Percentiles rank a stretch among this genome's conserved stretches.
Evolutionary conservation across 306 rosid genomes (phyloP).

Genomic region (Vigna hirtella): DNA sequence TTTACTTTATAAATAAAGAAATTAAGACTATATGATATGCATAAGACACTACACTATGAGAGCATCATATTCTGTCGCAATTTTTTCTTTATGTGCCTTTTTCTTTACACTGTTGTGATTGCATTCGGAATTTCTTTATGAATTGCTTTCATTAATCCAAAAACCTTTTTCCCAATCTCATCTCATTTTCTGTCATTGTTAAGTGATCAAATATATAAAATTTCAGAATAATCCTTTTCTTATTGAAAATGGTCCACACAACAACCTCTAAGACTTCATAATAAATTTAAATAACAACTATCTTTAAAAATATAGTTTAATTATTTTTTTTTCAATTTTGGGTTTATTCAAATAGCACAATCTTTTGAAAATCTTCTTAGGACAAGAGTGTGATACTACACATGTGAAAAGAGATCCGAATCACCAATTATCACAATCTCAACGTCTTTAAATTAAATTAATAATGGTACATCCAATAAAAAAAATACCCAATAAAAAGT

Average conservation of each 20-base stretch:
- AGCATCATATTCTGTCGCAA: constrained; percentile 5
- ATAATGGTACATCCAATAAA: too few species aligned
- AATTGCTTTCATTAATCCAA: not conserved
- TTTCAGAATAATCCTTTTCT: not conserved
- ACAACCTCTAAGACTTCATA: too few species aligned
- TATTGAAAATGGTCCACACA: too few species aligned
- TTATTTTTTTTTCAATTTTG: not conserved
- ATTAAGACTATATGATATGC: not conserved
- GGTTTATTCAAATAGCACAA: not conserved
- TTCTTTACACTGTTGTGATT: not conserved
- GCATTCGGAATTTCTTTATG: not conserved
- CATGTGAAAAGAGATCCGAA: too few species aligned
- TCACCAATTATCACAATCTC: too few species aligned
- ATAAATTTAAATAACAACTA: not conserved
- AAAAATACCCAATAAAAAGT: too few species aligned
- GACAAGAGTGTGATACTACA: too few species aligned
- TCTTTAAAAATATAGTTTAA: not conserved
- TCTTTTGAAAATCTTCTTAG: too few species aligned
- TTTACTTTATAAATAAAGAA: not conserved
- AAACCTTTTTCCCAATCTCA: not conserved
- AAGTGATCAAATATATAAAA: not conserved
- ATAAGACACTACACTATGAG: not conserved
- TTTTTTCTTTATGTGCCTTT: not conserved
- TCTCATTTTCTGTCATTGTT: not conserved
- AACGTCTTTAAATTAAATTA: too few species aligned